Evolutionary conservation across 2,329 filamentous ascomycete species (phyloP).

Genomic region (Colletotrichum tropicicola): DNA sequence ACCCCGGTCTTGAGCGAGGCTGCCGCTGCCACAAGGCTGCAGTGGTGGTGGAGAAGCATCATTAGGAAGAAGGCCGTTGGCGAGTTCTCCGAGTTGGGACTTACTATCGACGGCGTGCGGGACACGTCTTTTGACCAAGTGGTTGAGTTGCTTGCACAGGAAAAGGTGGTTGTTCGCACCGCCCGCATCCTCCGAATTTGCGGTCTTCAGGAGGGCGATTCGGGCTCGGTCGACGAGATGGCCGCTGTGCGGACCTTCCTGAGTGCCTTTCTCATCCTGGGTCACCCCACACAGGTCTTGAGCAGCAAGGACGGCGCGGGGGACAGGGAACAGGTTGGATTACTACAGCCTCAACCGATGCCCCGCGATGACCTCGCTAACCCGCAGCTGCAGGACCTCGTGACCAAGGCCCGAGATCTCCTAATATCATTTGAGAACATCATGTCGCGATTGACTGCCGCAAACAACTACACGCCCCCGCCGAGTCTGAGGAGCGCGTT

Average conservation of each 20-base stretch:
- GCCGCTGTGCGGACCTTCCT: slow-evolving; percentile 79
- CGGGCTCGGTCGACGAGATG: slow-evolving; percentile 72
- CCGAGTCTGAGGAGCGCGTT: slow-evolving; percentile 69
- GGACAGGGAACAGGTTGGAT: slow-evolving; percentile 65
- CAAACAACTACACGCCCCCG: slow-evolving; percentile 74
- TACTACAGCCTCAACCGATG: slow-evolving; percentile 52
- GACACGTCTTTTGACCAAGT: slow-evolving; percentile 80
- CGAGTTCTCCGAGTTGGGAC: slow-evolving; percentile 71
- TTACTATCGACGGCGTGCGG: slow-evolving; percentile 76
- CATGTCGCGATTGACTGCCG: slow-evolving; percentile 69
- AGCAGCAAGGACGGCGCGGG: slow-evolving; percentile 72
- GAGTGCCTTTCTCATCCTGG: slow-evolving; percentile 81
- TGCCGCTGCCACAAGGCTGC: slow-evolving; percentile 71
- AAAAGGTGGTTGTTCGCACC: slow-evolving; percentile 72
- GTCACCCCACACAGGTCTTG: slow-evolving; percentile 81
- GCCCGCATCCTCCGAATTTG: slow-evolving; percentile 75
- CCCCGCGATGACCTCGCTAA: slow-evolving; percentile 65
- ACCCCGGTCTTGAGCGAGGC: slow-evolving; percentile 60
- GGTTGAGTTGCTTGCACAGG: slow-evolving; percentile 71
- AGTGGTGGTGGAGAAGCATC: slow-evolving; percentile 74
- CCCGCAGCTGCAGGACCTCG: slow-evolving; percentile 74
- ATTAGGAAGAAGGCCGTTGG: slow-evolving; percentile 67
- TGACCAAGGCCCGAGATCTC: slow-evolving; percentile 80
- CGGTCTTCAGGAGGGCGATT: slow-evolving; percentile 71
- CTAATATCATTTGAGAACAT: slow-evolving; percentile 82